phyloP scores from a whole-genome alignment of 2,329 filamentous ascomycete genomes.

The Pseudovirgaria hyperparasitica region DNA sequence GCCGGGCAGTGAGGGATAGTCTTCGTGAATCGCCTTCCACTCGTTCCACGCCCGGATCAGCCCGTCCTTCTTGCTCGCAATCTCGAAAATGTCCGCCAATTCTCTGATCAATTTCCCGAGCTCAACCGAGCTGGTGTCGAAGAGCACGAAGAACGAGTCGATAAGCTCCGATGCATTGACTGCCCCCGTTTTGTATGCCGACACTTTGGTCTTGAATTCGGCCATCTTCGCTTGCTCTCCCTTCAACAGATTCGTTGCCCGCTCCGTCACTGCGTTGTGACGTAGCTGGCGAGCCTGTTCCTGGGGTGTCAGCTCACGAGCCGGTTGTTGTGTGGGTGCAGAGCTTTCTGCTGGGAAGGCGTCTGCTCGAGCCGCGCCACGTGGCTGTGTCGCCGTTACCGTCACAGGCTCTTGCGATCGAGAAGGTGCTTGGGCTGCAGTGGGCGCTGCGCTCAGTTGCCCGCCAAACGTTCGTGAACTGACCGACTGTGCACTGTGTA shows the following conservation, averaged over 20 bases:
- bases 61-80: slow-evolving; percentile 57
- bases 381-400: slow-evolving; percentile 24
- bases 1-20: slow-evolving; percentile 79
- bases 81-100: slow-evolving; percentile 84
- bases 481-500: slow-evolving; percentile 75
- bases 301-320: slow-evolving; percentile 56
- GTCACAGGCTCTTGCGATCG: slow-evolving; percentile 22
- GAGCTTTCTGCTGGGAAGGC: slow-evolving; percentile 6
- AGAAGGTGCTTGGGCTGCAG: slow-evolving; percentile 34
- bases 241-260: slow-evolving; percentile 66
- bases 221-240: slow-evolving; percentile 64
- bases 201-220: slow-evolving; percentile 69
- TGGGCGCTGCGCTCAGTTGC: slow-evolving; percentile 50
- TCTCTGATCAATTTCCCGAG: slow-evolving; percentile 85
- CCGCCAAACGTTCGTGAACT: slow-evolving; percentile 75
- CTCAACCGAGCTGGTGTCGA: slow-evolving; percentile 67
- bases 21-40: slow-evolving; percentile 91
- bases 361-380: no score
- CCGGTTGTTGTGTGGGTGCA: slow-evolving; percentile 26
- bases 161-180: slow-evolving; percentile 65
- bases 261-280: slow-evolving; percentile 74
- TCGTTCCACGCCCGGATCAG: slow-evolving; percentile 83
- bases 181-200: slow-evolving; percentile 58
- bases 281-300: slow-evolving; percentile 70
- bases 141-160: slow-evolving; percentile 77